Percentiles rank a stretch among this genome's conserved stretches.
Conservation (phyloP, 345 rosid species). For the Psidium friedrichsthalianum region DNA sequence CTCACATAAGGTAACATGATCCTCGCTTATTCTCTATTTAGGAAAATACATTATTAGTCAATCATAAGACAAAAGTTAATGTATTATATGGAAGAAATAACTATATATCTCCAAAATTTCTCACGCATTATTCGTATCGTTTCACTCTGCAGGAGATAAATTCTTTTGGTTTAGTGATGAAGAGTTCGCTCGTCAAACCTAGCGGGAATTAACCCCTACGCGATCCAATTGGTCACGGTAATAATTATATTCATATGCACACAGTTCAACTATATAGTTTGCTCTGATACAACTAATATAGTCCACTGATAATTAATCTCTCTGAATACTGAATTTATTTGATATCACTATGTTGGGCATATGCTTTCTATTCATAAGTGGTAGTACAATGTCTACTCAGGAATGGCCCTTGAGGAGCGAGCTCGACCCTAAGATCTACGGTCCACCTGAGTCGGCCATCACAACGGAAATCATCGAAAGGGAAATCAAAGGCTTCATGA, state of each 20-base stretch:
- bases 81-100: not conserved
- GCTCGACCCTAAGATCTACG: slow-evolving; percentile 57
- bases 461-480: slow-evolving; percentile 39
- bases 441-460: slow-evolving; percentile 53
- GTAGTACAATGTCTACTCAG: slow-evolving; percentile 13
- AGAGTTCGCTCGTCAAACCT: slow-evolving; percentile 69
- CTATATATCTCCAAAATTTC: not conserved
- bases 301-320: too few relatives aligned
- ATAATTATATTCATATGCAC: not conserved
- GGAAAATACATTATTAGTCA: not conserved
- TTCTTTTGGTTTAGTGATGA: slow-evolving; percentile 74
- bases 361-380: not conserved
- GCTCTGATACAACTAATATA: too few relatives aligned
- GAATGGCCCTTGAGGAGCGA: slow-evolving; percentile 77
- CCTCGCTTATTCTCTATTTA: not conserved
- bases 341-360: not conserved
- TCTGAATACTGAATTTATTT: not conserved
- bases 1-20: not conserved
- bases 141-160: slow-evolving; percentile 35
- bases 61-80: not conserved
- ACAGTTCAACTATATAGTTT: not conserved
- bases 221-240: slow-evolving; percentile 44
- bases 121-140: not conserved
- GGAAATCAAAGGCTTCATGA: slow-evolving; percentile 40
- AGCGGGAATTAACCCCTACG: slow-evolving; percentile 62